These are phyloP conservation scores for Pseudocercospora cruenta DNA, from an alignment of 2,329 filamentous ascomycete species.

Conservation along the genomic window DNA sequence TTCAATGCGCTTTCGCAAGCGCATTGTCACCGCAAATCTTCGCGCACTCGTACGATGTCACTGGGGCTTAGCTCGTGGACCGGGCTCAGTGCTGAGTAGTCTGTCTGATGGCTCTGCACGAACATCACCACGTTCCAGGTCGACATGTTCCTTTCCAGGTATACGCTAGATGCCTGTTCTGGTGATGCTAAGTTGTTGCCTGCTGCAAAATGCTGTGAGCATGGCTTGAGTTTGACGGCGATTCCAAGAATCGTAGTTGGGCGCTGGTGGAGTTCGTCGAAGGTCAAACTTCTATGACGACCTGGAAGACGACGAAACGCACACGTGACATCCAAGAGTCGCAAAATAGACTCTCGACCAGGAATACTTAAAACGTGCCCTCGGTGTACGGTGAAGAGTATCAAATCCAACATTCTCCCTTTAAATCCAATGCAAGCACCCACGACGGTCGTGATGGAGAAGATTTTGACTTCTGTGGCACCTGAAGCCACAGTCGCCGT, in stretches of 20 bases:
- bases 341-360: conserved; percentile 9
- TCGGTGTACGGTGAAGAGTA: background rate
- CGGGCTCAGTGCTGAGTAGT: background rate
- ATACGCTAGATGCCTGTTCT: background rate
- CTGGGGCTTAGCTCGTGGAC: background rate
- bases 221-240: background rate
- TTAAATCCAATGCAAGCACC: conserved; percentile 8
- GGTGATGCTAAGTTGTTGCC: background rate
- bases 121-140: background rate
- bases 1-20: background rate
- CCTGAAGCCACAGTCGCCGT: conserved; percentile 14
- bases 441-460: conserved; percentile 14
- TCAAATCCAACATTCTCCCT: background rate
- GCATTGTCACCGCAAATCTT: background rate
- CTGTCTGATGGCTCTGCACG: background rate
- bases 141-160: background rate
- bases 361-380: background rate
- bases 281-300: background rate
- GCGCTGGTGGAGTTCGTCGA: background rate
- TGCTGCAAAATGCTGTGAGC: background rate
- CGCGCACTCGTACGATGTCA: background rate
- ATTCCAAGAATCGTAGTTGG: background rate
- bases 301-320: background rate
- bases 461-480: conserved; percentile 16
- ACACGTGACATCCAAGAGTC: background rate